A percentile compares a stretch with the other conserved stretches of the same genome.
Conservation (phyloP, 2,329 filamentous ascomycete species). For the Fusarium abutilonis region DNA sequence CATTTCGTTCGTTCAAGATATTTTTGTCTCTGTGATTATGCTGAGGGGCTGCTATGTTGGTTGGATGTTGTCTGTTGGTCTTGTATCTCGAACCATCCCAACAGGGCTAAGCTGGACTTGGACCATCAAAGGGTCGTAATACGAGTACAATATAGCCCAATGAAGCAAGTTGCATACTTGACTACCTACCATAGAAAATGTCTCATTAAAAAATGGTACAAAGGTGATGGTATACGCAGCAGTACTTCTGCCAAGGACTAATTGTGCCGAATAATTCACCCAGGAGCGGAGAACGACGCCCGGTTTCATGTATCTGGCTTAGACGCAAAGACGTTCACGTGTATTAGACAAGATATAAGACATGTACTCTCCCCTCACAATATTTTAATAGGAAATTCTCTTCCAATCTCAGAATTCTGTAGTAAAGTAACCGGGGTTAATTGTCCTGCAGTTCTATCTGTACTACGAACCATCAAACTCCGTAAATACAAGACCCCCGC, state of each 20-base stretch:
- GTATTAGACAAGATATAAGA: neutral
- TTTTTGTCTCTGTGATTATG: neutral
- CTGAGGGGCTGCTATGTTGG: neutral
- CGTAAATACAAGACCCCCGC: neutral
- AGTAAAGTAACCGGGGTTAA: neutral
- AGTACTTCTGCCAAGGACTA: slow-evolving; percentile 15
- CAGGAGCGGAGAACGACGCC: slow-evolving; percentile 27
- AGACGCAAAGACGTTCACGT: slow-evolving; percentile 26
- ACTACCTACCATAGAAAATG: too few relatives aligned
- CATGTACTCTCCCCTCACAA: slow-evolving; percentile 19
- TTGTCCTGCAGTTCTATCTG: neutral
- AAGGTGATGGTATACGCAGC: neutral
- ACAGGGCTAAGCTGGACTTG: too few relatives aligned
- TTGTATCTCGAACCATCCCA: neutral
- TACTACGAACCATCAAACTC: neutral
- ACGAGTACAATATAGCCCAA: too few relatives aligned
- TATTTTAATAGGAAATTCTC: slow-evolving; percentile 8
- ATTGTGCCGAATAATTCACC: slow-evolving; percentile 31
- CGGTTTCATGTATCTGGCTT: slow-evolving; percentile 11
- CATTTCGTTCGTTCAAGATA: neutral
- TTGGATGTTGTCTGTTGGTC: neutral
- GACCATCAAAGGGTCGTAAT: too few relatives aligned
- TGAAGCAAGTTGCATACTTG: too few relatives aligned
- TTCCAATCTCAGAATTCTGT: neutral
- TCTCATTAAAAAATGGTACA: neutral